Evolutionary conservation across 306 rosid genomes (phyloP), one percentile per base, ranked within the genome.

Genomic region (Carpinus viminea): DNA sequence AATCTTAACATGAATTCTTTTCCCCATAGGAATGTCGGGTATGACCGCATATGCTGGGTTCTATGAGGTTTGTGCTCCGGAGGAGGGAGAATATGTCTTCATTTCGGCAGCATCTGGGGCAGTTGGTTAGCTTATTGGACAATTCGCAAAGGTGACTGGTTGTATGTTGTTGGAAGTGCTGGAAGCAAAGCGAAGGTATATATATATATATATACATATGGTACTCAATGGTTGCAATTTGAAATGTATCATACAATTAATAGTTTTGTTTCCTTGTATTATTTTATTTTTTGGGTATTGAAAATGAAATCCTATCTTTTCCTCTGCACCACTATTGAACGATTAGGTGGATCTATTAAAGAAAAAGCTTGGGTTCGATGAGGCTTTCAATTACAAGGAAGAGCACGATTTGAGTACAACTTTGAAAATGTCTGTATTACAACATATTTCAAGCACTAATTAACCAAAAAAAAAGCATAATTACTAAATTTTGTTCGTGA

Each of bases 351-450:
- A 73, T 53, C 38, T 79, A 7, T 52, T 79, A 68, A 79, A 79
- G 74, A 73, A 73, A 28, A 41, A 73, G 38, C 72, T 79, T 18
- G 83, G 83, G 13, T 79, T 79, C 10, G 28, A 79, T n/a, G 74
- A 73, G 13, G 83, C 53, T 51, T 73, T 79, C 26, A 79, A 79
- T 46, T 79, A 73, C 78, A 73, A 47, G 47, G 83, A 79, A 65
- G 83, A 79, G 54, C 24, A 26, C 16, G 74, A 79, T 74, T 65
- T 73, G 38, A 59, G 52, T 15, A 34, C 18, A 24, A 18, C 78
- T 65, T 54, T 79, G 47, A 64, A 50, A 64, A 79, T 57, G 83
- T 72, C 17, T 28, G 2, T 24, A 62, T 5, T 12, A 52, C 16
- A 16, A 2, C 69, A 16, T 52, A 5, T 12, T 53, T 53, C 53